Conservation (phyloP, 129 eudicot species). For the Heracleum sosnowskyi region DNA sequence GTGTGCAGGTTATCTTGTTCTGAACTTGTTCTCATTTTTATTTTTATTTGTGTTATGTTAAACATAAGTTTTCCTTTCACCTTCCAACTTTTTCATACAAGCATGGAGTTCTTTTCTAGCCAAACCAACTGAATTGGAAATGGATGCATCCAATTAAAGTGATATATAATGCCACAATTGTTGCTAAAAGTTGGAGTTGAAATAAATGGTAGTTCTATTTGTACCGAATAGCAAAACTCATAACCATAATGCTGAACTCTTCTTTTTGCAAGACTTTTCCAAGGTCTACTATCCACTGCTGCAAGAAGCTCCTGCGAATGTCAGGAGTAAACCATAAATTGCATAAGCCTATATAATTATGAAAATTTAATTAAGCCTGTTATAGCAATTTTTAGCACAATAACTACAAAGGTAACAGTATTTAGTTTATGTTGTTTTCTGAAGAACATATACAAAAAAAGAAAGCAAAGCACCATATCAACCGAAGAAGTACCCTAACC, state of each 20-base stretch:
- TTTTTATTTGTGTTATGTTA: not conserved
- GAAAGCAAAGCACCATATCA: constrained; percentile 1
- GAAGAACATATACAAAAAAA: not conserved
- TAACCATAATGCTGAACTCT: constrained; percentile 98
- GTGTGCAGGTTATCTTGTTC: not conserved
- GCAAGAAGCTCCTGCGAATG: constrained; percentile 71
- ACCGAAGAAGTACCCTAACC: constrained; percentile 30
- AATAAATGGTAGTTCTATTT: not conserved
- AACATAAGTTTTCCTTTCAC: not conserved
- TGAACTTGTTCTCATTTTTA: not conserved
- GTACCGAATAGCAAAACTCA: constrained; percentile 81
- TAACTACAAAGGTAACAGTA: not conserved
- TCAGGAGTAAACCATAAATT: not conserved
- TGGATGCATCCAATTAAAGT: not conserved
- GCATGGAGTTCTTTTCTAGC: not conserved
- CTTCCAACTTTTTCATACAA: not conserved
- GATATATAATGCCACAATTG: not conserved
- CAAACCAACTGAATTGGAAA: not conserved
- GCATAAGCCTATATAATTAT: not conserved
- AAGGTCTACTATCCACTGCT: constrained; percentile 79
- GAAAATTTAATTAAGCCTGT: not conserved
- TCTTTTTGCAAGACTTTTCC: constrained; percentile 91
- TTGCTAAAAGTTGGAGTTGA: not conserved
- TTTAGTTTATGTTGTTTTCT: not conserved
- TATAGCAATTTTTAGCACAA: not conserved